Conservation (phyloP, 495 filamentous ascomycete species). For the Penicillium egyptiacum region DNA sequence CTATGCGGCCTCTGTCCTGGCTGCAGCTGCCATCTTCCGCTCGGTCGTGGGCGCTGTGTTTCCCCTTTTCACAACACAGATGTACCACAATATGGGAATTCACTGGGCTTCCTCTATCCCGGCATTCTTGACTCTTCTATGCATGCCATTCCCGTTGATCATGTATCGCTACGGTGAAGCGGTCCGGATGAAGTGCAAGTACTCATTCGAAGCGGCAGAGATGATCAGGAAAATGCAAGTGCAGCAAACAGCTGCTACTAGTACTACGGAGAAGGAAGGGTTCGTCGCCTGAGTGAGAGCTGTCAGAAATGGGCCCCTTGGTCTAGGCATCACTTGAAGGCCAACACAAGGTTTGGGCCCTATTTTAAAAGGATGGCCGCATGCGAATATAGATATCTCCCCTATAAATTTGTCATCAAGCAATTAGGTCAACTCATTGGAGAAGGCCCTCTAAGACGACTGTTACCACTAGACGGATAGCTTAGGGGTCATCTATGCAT, state of each 20-base stretch:
- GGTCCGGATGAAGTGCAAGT: neutral
- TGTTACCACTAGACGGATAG: no score
- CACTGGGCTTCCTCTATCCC: conserved; percentile 77
- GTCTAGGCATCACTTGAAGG: no score
- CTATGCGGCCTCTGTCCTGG: conserved; percentile 72
- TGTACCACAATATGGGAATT: conserved; percentile 70
- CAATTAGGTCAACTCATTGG: no score
- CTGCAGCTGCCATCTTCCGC: conserved; percentile 68
- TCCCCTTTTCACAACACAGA: conserved; percentile 73
- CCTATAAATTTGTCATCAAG: no score
- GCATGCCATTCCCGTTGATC: conserved; percentile 71
- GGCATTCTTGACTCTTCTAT: conserved; percentile 67
- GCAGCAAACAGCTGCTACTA: neutral
- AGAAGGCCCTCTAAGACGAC: no score
- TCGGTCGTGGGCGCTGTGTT: conserved; percentile 69
- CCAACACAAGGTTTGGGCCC: no score
- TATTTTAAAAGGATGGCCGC: no score
- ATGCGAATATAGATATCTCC: no score
- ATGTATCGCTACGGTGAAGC: conserved; percentile 65
- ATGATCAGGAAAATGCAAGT: neutral
- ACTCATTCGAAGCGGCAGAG: neutral
- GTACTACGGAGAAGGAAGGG: neutral
- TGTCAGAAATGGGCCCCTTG: no score
- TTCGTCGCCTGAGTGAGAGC: no score
- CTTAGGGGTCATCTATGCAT: no score